phyloP scores from a whole-genome alignment of 345 rosid genomes.

The Eucalyptus sp. region DNA sequence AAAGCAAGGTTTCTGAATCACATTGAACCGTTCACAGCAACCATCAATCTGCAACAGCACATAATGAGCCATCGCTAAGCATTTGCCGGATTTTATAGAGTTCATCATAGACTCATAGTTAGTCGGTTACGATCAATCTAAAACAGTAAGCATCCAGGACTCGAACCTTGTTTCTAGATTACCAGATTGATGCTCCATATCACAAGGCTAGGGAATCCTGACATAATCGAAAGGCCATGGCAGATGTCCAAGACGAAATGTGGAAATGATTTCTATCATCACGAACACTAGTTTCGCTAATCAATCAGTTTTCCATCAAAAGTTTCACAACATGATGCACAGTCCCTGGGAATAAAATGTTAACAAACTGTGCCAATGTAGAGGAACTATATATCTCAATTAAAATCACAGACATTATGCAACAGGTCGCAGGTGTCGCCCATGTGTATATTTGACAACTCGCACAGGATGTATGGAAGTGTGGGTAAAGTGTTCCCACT shows the following conservation, averaged over 20 bases:
- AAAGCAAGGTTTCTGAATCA: background rate
- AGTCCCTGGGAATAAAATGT: background rate
- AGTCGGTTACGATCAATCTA: background rate
- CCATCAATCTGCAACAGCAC: slow-evolving; percentile 11
- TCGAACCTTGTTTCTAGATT: background rate
- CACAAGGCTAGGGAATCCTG: background rate
- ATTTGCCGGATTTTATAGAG: background rate
- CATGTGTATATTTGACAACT: background rate
- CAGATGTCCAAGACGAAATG: background rate
- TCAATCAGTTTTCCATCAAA: background rate
- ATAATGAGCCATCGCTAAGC: background rate
- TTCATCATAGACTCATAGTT: background rate
- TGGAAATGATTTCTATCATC: background rate
- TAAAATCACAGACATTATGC: background rate
- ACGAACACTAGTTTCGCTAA: background rate
- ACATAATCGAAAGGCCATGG: background rate
- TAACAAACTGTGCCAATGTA: background rate
- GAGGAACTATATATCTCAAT: background rate
- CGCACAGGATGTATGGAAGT: background rate
- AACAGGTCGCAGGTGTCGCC: background rate
- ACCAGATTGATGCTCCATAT: background rate
- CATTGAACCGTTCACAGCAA: background rate
- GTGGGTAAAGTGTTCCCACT: background rate
- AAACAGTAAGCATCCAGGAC: background rate
- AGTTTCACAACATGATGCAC: background rate